phyloP scores from a whole-genome alignment of 176 grass and related monocot species.

The Oryza punctata region DNA sequence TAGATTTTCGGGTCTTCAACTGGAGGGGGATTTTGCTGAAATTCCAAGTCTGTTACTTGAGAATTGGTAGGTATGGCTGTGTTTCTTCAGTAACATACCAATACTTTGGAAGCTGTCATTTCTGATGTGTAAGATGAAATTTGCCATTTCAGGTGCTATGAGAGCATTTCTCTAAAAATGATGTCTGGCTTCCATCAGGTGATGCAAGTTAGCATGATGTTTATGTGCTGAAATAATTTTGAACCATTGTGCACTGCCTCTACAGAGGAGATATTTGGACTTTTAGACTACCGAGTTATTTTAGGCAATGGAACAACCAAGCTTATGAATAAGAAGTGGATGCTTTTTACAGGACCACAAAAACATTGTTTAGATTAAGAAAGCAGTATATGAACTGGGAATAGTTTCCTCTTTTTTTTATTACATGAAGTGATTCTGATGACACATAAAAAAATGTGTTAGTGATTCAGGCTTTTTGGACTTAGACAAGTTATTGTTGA shows the following conservation, averaged over 20 bases:
- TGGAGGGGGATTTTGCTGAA: conserved; percentile 87
- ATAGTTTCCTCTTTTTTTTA: not conserved
- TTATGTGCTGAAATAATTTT: conserved; percentile 26
- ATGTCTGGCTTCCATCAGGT: conserved; percentile 97
- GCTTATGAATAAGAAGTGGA: conserved; percentile 39
- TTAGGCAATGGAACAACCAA: conserved; percentile 6
- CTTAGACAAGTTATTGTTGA: conserved; percentile 15
- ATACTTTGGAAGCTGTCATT: conserved; percentile 5
- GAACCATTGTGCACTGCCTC: not conserved
- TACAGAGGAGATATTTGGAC: conserved; percentile 9
- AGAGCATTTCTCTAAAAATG: conserved; percentile 91
- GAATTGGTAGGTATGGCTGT: conserved; percentile 68
- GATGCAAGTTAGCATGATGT: conserved; percentile 43
- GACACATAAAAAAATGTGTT: conserved; percentile 23
- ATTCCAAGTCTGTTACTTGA: conserved; percentile 87
- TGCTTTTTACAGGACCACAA: conserved; percentile 11
- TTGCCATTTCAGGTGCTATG: conserved; percentile 75
- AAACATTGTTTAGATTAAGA: conserved; percentile 15
- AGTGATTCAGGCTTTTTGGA: not conserved
- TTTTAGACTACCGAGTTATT: not conserved
- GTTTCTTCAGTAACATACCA: conserved; percentile 14
- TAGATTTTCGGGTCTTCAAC: conserved; percentile 73
- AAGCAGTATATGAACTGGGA: not conserved
- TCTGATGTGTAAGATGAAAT: conserved; percentile 25
- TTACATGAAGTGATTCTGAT: not conserved